phyloP scores from a whole-genome alignment of 495 filamentous ascomycete genomes.

The Opeltia flavorubescens region DNA sequence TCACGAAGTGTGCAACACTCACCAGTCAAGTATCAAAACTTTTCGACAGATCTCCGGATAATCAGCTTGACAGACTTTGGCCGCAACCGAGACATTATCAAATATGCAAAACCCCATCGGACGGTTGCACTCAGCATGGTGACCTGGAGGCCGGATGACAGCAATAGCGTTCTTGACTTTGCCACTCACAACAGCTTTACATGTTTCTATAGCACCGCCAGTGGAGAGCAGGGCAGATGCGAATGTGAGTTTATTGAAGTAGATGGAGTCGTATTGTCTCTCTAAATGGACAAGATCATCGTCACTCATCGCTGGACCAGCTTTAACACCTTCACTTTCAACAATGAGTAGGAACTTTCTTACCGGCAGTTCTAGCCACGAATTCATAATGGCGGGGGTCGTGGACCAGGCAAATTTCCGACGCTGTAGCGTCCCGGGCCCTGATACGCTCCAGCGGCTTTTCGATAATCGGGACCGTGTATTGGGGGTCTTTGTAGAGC shows the following conservation, averaged over 20 bases:
- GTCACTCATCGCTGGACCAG: not conserved
- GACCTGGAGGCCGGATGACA: slow-evolving; percentile 84
- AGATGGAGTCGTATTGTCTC: slow-evolving; percentile 66
- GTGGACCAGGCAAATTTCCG: slow-evolving; percentile 70
- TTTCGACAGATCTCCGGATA: slow-evolving; percentile 71
- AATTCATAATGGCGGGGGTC: slow-evolving; percentile 60
- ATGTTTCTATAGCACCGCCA: slow-evolving; percentile 93
- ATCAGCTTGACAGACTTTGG: slow-evolving; percentile 63
- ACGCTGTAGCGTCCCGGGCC: slow-evolving; percentile 56
- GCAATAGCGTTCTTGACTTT: slow-evolving; percentile 87
- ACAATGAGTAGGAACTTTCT: slow-evolving; percentile 14
- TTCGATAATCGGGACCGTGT: slow-evolving; percentile 30
- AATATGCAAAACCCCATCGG: slow-evolving; percentile 94
- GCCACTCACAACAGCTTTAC: slow-evolving; percentile 64
- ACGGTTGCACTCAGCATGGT: slow-evolving; percentile 75
- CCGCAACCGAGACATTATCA: slow-evolving; percentile 89
- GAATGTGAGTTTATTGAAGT: slow-evolving; percentile 73
- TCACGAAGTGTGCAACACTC: slow-evolving; percentile 26
- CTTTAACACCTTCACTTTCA: slow-evolving; percentile 3
- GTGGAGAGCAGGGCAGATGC: slow-evolving; percentile 68
- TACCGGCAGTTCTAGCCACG: slow-evolving; percentile 47
- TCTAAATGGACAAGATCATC: slow-evolving; percentile 51
- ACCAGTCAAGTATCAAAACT: slow-evolving; percentile 91
- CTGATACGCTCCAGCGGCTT: slow-evolving; percentile 62
- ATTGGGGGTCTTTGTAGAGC: slow-evolving; percentile 47